A percentile compares a stretch with the other conserved stretches of the same genome.
Evolutionary conservation across 257 asterid species (phyloP).

Genomic region (Lantana camara): DNA sequence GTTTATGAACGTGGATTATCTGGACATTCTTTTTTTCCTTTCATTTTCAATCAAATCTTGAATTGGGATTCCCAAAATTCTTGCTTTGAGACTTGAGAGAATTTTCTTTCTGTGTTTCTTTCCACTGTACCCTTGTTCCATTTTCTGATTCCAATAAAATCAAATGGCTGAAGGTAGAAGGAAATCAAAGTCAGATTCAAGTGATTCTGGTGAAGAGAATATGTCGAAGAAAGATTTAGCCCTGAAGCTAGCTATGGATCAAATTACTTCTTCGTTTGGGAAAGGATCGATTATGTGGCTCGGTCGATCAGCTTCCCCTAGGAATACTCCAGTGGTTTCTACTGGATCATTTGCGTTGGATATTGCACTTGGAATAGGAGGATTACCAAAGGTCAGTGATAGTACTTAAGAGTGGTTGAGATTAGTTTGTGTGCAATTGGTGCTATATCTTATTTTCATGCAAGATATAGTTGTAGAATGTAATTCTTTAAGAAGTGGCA

Average conservation of each 20-base stretch:
- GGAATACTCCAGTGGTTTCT: slow-evolving; percentile 79
- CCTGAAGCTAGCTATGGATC: slow-evolving; percentile 81
- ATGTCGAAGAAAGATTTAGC: slow-evolving; percentile 95
- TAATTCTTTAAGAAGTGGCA: not conserved
- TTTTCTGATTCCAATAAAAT: not conserved
- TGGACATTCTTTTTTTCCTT: not conserved
- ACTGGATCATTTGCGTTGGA: slow-evolving; percentile 92
- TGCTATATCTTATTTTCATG: slow-evolving; percentile 7
- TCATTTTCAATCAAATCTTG: slow-evolving; percentile 3
- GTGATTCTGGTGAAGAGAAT: slow-evolving; percentile 88
- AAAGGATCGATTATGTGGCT: slow-evolving; percentile 99
- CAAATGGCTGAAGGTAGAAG: slow-evolving; percentile 50
- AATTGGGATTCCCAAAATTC: slow-evolving; percentile 14
- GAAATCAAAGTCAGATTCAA: slow-evolving; percentile 67
- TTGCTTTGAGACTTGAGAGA: slow-evolving; percentile 8
- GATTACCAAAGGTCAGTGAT: slow-evolving; percentile 77
- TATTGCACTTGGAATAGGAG: slow-evolving; percentile 86
- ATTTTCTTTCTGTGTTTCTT: not conserved
- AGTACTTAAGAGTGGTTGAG: not conserved
- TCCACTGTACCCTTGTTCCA: too few species aligned
- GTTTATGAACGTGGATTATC: slow-evolving; percentile 22
- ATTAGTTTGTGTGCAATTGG: slow-evolving; percentile 8
- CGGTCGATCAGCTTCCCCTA: slow-evolving; percentile 62
- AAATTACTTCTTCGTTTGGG: slow-evolving; percentile 78
- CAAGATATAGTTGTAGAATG: slow-evolving; percentile 5